Percentiles rank a stretch among this genome's conserved stretches.
phyloP scores from a whole-genome alignment of 1,284 basidiomycete species.

The Ustilago trichophora region DNA sequence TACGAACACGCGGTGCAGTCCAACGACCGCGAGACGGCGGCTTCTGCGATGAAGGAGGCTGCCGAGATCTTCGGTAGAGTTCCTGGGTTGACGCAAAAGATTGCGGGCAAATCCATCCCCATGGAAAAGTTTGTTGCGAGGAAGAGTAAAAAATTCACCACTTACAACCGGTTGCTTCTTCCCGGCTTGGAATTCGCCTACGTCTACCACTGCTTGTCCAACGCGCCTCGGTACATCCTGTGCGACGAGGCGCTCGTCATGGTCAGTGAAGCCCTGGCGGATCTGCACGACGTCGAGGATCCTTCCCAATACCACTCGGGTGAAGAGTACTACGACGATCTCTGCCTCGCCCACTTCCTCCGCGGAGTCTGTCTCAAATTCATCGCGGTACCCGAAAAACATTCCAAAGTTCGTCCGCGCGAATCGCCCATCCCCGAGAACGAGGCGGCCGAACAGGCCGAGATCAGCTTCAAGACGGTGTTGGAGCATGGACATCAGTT shows the following conservation, averaged over 20 bases:
- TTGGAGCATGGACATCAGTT: constrained; percentile 52
- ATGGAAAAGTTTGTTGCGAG: constrained; percentile 65
- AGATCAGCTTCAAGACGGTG: constrained; percentile 55
- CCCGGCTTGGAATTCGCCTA: constrained; percentile 64
- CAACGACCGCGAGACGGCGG: constrained; percentile 1
- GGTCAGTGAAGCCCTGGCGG: constrained; percentile 52
- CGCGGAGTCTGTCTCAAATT: constrained; percentile 62
- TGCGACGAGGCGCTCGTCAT: constrained; percentile 47
- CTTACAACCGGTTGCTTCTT: constrained; percentile 54
- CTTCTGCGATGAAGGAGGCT: constrained; percentile 46
- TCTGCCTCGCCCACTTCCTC: constrained; percentile 63
- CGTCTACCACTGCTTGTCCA: constrained; percentile 64
- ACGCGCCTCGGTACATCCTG: constrained; percentile 56
- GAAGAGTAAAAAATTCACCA: constrained; percentile 61
- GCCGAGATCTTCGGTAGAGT: constrained; percentile 50
- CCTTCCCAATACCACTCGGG: constrained; percentile 43
- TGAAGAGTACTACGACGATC: constrained; percentile 60
- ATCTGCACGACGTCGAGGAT: constrained; percentile 47
- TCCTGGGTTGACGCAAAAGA: constrained; percentile 60
- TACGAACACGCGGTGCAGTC: constrained; percentile 47
- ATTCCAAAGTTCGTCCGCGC: constrained; percentile 46
- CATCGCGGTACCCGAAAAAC: constrained; percentile 63
- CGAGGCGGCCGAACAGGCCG: constrained; percentile 59
- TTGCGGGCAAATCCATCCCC: constrained; percentile 66
- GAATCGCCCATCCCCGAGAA: constrained; percentile 48